Conservation (phyloP, 495 filamentous ascomycete genomes). For the Lepraria neglecta region DNA sequence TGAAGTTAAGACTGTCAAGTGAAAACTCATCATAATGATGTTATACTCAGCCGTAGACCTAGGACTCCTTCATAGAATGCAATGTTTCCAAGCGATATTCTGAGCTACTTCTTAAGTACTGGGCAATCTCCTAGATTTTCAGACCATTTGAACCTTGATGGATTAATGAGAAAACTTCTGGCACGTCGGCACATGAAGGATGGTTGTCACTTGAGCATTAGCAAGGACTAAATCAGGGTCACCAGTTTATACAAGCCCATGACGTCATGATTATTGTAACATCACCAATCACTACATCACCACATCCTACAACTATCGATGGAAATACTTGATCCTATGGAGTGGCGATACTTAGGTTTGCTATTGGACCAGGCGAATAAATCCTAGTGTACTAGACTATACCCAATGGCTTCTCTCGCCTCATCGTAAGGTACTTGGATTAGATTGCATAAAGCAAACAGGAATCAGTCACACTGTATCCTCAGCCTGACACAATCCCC, state of each 20-base stretch:
- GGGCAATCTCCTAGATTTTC: background rate
- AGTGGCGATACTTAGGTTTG: background rate
- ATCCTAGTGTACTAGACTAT: background rate
- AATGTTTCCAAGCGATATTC: conserved; percentile 2
- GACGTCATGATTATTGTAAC: background rate
- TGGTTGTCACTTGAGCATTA: background rate
- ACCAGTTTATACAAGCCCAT: background rate
- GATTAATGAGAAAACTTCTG: background rate
- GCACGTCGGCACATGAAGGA: background rate
- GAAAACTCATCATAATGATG: background rate
- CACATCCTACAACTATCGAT: background rate
- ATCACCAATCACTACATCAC: background rate
- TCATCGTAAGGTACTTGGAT: background rate
- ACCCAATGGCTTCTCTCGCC: background rate
- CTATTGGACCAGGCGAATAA: background rate
- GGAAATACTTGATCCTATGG: background rate
- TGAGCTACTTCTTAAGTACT: background rate
- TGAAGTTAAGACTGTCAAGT: background rate
- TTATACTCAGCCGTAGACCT: background rate
- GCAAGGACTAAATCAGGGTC: background rate
- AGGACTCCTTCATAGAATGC: background rate
- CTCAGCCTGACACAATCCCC: background rate
- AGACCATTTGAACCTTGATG: background rate
- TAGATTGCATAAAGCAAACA: background rate
- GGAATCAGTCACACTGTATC: background rate